A percentile compares a stretch with the other conserved stretches of the same genome.
phyloP scores from a whole-genome alignment of 352 stramenopile species.

The Phytophthora agathidicida region DNA sequence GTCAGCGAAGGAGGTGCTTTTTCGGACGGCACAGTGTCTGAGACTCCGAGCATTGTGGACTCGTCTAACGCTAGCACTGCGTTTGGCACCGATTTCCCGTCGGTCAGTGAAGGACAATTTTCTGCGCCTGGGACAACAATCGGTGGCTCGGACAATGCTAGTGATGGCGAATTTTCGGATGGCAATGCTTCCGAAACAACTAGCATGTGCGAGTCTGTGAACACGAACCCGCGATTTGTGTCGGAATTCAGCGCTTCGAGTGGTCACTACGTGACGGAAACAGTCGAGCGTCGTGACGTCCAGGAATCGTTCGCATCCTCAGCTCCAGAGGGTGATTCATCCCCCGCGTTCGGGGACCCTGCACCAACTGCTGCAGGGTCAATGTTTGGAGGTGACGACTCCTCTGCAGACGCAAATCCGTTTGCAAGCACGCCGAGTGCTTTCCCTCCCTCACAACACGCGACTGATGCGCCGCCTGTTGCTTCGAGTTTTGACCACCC shows the following conservation, averaged over 20 bases:
- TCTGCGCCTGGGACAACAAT: slow-evolving; percentile 68
- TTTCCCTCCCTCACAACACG: slow-evolving; percentile 35
- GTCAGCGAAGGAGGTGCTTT: slow-evolving; percentile 66
- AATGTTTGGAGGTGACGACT: slow-evolving; percentile 32
- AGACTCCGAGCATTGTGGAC: slow-evolving; percentile 73
- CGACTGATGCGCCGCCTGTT: slow-evolving; percentile 9
- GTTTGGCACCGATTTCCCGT: slow-evolving; percentile 77
- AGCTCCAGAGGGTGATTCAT: slow-evolving; percentile 27
- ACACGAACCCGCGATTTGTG: slow-evolving; percentile 40
- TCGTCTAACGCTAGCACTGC: slow-evolving; percentile 80
- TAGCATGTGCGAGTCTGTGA: slow-evolving; percentile 56
- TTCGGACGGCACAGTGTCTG: slow-evolving; percentile 70
- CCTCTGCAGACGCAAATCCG: slow-evolving; percentile 41
- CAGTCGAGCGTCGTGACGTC: slow-evolving; percentile 13
- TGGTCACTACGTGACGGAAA: slow-evolving; percentile 48
- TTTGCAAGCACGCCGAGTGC: slow-evolving; percentile 42
- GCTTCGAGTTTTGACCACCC: slow-evolving; percentile 19
- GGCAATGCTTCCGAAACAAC: slow-evolving; percentile 61
- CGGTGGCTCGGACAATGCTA: slow-evolving; percentile 62
- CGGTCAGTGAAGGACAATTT: slow-evolving; percentile 74
- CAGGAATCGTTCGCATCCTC: slow-evolving; percentile 34
- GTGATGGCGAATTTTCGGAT: slow-evolving; percentile 63
- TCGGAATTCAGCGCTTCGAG: slow-evolving; percentile 42
- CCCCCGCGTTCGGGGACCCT: slow-evolving; percentile 21
- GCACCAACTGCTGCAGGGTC: slow-evolving; percentile 11